phyloP scores from a whole-genome alignment of 2,329 filamentous ascomycete species.

The Monosporascus sp. region DNA sequence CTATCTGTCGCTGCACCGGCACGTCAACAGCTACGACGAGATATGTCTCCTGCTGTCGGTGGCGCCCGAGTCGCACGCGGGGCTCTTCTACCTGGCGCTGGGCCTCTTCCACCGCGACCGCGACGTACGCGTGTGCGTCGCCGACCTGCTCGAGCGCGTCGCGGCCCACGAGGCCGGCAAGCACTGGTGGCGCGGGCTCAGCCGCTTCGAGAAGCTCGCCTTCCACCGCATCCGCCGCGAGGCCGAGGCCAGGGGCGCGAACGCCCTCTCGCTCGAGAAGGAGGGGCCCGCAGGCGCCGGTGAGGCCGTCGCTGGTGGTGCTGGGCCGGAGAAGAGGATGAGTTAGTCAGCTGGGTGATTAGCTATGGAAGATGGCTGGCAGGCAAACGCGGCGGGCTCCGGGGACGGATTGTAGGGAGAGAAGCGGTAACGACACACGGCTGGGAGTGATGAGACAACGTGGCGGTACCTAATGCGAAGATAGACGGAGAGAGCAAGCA shows the following conservation, averaged over 20 bases:
- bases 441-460: no score
- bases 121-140: slow-evolving; percentile 71
- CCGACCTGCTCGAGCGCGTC: slow-evolving; percentile 76
- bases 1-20: slow-evolving; percentile 72
- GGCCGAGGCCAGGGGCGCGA: slow-evolving; percentile 49
- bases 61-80: slow-evolving; percentile 78
- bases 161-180: slow-evolving; percentile 82
- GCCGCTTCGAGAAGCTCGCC: slow-evolving; percentile 81
- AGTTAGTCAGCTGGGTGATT: slow-evolving; percentile 32
- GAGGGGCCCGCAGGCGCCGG: slow-evolving; percentile 33
- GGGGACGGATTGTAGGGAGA: no score
- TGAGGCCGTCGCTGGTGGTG: not conserved
- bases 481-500: no score
- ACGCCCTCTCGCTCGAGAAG: slow-evolving; percentile 40
- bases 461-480: no score
- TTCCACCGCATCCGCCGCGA: slow-evolving; percentile 74
- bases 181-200: slow-evolving; percentile 86
- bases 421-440: no score
- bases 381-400: no score
- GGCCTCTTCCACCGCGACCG: slow-evolving; percentile 86
- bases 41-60: slow-evolving; percentile 79
- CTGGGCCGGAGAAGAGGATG: slow-evolving; percentile 37
- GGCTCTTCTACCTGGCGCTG: slow-evolving; percentile 84
- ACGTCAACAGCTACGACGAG: slow-evolving; percentile 75
- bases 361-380: no score